Evolutionary conservation across 2,329 filamentous ascomycete species (phyloP).

Genomic region (Boeremia exigua): DNA sequence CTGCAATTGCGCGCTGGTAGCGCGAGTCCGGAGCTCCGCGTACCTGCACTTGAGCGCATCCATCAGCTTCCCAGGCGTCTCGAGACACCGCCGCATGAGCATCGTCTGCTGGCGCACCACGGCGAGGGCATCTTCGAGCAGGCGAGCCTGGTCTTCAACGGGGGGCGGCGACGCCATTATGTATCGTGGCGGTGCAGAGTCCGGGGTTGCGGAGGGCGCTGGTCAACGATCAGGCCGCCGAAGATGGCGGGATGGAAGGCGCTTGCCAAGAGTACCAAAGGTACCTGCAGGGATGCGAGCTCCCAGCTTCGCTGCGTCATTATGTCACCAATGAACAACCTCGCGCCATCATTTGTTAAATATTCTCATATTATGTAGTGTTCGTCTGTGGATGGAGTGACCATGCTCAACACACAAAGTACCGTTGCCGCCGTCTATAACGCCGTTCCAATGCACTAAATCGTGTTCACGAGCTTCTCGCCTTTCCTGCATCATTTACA

Average conservation of each 20-base stretch:
- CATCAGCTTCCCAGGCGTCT: constrained; percentile 98
- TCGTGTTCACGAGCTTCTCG: constrained; percentile 1
- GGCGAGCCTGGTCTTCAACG: constrained; percentile 71
- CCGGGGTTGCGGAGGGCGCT: constrained; percentile 39
- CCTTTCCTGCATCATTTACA: constrained; percentile 11
- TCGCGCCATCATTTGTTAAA: background rate
- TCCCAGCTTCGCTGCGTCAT: constrained; percentile 38
- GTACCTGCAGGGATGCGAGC: constrained; percentile 32
- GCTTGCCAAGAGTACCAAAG: constrained; percentile 26
- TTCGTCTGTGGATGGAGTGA: constrained; percentile 6
- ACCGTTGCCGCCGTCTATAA: constrained; percentile 11
- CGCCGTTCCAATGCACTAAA: constrained; percentile 22
- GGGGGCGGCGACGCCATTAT: constrained; percentile 57
- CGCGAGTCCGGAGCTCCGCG: constrained; percentile 15
- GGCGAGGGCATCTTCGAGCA: constrained; percentile 95
- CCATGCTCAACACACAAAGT: constrained; percentile 7
- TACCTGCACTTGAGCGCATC: constrained; percentile 99
- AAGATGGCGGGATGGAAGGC: constrained; percentile 28
- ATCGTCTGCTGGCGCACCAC: constrained; percentile 97
- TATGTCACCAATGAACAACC: constrained; percentile 1
- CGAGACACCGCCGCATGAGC: constrained; percentile 96
- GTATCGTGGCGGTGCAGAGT: constrained; percentile 24
- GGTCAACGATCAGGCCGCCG: constrained; percentile 29
- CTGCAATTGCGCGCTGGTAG: constrained; percentile 1
- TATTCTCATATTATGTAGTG: constrained; percentile 1